Evolutionary conservation across 1,284 basidiomycete genomes (phyloP), one percentile per base, ranked within the genome.

Genomic region (Naganishia sp.): DNA sequence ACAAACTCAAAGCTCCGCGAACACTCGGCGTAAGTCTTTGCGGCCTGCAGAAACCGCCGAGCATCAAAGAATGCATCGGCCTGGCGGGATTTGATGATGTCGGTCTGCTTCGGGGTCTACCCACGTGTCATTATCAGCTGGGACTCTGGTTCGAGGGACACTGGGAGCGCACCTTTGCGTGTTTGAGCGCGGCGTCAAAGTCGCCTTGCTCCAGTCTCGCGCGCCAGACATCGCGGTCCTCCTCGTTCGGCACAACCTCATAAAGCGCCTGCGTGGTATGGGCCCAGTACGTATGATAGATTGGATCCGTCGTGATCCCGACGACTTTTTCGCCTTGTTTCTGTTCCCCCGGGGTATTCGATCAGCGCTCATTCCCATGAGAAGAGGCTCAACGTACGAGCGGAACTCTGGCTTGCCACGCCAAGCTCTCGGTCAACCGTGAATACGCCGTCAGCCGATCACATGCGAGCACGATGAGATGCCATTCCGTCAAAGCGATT

Each of bases 171-270:
- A 90, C 92, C 82, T 91, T 93, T 23, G 90, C 87, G 78, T 90
- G 90, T 66, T 84, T 83, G 61, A 97, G 81, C 0, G 96, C 92
- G 1, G 84, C 77, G 15, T 92, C 88, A 71, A 87, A 94, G 55
- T 88, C 85, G 2, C 85, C 86, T 72, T 90, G 87, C 60, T 88
- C 85, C 4, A 98, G 83, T 77, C 92, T 92, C 55, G 94, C 88
- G 68, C 88, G 88, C 96, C 96, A 99, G 6, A 99, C 88, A 74
- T 98, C 90, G 3, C 94, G 86, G 72, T 90, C 90, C 81, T 99
- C 96, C 71, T 95, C 91, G 11, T 84, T 84, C 18, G 93, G 84
- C 17, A 90, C 86, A 21, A 99, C 81, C 75, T 99, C 96, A 73
- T 92, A 94, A 51, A 99, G 85, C 0, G 91, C 90, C 67, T 88